phyloP scores from a whole-genome alignment of 108 stramenopile genomes.

The Nitzschia inconspicua region DNA sequence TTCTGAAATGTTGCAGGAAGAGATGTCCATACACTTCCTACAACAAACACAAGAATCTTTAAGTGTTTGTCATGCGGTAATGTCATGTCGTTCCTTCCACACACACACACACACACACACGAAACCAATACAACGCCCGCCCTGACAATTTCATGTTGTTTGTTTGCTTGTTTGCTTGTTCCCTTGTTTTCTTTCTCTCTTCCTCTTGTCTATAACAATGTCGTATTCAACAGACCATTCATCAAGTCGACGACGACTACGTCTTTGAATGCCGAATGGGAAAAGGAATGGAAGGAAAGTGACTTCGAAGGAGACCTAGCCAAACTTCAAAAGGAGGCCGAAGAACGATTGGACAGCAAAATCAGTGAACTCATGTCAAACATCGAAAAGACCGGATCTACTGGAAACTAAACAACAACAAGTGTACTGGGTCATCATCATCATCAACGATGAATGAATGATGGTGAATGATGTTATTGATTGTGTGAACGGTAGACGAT shows the following conservation, averaged over 20 bases:
- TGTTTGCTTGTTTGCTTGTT: not conserved
- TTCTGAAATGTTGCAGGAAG: too few relatives aligned
- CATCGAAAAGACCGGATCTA: slow-evolving; percentile 50
- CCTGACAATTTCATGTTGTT: not conserved
- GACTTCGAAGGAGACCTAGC: slow-evolving; percentile 68
- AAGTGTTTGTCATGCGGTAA: too few relatives aligned
- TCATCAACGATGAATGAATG: too few relatives aligned
- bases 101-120: too few relatives aligned
- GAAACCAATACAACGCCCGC: too few relatives aligned
- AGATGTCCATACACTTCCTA: too few relatives aligned
- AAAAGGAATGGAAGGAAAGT: slow-evolving; percentile 51
- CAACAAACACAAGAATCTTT: too few relatives aligned
- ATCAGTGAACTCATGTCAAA: slow-evolving; percentile 70
- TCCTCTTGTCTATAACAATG: not conserved
- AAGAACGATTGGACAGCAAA: slow-evolving; percentile 76
- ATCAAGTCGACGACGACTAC: slow-evolving; percentile 6
- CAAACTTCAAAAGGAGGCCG: slow-evolving; percentile 77
- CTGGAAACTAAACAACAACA: slow-evolving; percentile 13
- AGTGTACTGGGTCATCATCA: too few relatives aligned
- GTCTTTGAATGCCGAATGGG: slow-evolving; percentile 34
- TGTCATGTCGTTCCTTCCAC: too few relatives aligned
- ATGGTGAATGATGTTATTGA: too few relatives aligned
- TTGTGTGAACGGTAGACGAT: too few relatives aligned
- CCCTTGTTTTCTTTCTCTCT: slow-evolving; percentile 7
- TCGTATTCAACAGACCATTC: slow-evolving; percentile 15